Evolutionary conservation across 73 alveolate genomes (phyloP).

Genomic region (Tetrahymena malaccensis): DNA sequence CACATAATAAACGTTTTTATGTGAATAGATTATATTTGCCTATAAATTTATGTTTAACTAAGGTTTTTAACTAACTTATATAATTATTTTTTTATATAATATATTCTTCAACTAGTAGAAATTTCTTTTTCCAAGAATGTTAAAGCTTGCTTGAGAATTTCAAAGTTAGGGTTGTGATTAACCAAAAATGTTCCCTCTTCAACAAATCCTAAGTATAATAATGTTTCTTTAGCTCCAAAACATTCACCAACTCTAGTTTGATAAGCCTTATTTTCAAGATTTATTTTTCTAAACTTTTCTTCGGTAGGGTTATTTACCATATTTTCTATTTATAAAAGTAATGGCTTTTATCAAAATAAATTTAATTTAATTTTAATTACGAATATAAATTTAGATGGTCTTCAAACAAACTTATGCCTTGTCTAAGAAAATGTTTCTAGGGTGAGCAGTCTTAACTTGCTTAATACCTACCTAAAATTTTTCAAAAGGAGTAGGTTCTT

Average conservation of each 20-base stretch:
- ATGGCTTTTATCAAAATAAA: not conserved
- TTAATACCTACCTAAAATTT: not conserved
- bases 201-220: not conserved
- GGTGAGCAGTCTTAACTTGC: not conserved
- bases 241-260: not conserved
- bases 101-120: not conserved
- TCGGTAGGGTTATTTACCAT: not conserved
- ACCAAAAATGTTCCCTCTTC: not conserved
- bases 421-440: not conserved
- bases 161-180: not conserved
- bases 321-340: not conserved
- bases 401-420: not conserved
- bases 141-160: not conserved
- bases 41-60: not conserved
- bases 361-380: not conserved
- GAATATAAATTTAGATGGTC: not conserved
- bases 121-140: not conserved
- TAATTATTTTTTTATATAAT: no score
- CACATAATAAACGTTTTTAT: no score
- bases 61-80: not conserved
- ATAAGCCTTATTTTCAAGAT: not conserved
- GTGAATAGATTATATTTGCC: not conserved
- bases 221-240: not conserved
- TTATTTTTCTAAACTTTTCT: not conserved
- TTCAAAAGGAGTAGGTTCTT: not conserved